Percentiles rank a stretch among this genome's conserved stretches.
Evolutionary conservation across 176 grass and related monocot species (phyloP).

Genomic region (Chrysopogon serrulatus): DNA sequence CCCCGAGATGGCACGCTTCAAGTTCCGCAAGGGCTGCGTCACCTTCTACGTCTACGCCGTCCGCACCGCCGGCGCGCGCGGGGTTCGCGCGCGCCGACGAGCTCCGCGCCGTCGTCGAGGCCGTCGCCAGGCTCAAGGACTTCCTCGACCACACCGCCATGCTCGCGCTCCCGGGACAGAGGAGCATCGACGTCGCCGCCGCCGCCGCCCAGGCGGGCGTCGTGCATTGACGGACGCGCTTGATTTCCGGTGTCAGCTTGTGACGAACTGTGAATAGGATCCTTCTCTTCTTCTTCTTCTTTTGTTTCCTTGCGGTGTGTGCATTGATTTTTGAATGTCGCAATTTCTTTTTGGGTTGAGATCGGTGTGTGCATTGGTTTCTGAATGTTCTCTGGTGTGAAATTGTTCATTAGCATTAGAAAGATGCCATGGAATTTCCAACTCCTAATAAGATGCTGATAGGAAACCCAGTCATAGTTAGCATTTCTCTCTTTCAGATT

Average conservation of each 20-base stretch:
- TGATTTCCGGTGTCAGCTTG: not conserved
- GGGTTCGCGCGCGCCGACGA: constrained; percentile 84
- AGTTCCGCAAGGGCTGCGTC: constrained; percentile 94
- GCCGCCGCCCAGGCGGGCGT: not conserved
- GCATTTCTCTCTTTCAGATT: not conserved
- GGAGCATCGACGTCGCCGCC: constrained; percentile 51
- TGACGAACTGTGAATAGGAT: constrained; percentile 29
- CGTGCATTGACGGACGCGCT: constrained; percentile 15
- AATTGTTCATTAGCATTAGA: not conserved
- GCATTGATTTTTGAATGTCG: constrained; percentile 33
- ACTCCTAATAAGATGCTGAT: not conserved
- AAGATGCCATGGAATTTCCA: not conserved
- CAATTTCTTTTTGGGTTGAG: not conserved
- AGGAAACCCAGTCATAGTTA: not conserved
- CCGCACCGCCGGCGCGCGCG: constrained; percentile 47
- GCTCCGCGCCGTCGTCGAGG: constrained; percentile 62
- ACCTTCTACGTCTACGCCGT: constrained; percentile 96
- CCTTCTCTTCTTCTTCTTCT: not conserved
- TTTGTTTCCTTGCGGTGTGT: not conserved
- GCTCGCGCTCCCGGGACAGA: constrained; percentile 80
- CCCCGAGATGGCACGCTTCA: constrained; percentile 88
- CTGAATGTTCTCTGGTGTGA: not conserved
- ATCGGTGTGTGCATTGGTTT: not conserved
- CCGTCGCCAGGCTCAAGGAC: constrained; percentile 76
- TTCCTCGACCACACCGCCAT: constrained; percentile 95